These are phyloP conservation scores for Debaryomycetaceae sp. DNA, from an alignment of 1,139 yeast genomes.

Conservation along the genomic window DNA sequence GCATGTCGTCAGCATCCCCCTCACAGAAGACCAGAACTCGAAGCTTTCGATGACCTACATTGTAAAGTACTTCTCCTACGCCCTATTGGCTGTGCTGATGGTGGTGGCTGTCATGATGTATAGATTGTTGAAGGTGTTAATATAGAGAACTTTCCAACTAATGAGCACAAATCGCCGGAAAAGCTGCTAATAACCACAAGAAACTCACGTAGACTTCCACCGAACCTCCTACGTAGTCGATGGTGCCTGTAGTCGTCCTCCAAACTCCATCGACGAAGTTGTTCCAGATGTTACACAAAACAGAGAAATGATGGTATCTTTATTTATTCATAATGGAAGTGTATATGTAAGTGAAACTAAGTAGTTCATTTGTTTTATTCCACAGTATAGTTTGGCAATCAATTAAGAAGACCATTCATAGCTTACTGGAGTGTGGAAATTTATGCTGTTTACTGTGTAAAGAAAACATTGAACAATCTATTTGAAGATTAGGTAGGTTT, in stretches of 20 bases:
- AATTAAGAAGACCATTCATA: not conserved
- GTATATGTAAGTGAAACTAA: not conserved
- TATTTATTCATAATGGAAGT: not conserved
- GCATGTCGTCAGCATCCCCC: constrained; percentile 43
- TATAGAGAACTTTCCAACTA: constrained; percentile 2
- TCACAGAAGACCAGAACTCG: constrained; percentile 28
- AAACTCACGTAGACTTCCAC: not conserved
- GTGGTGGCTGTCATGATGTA: constrained; percentile 20
- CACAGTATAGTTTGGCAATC: not conserved
- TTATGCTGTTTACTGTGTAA: not conserved
- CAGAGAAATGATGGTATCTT: not conserved
- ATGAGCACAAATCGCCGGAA: not conserved
- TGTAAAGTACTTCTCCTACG: constrained; percentile 20
- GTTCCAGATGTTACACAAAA: not conserved
- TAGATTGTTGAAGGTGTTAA: constrained; percentile 21
- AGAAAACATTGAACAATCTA: not conserved
- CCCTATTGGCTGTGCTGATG: constrained; percentile 18
- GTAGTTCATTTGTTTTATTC: not conserved
- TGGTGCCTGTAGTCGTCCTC: not conserved
- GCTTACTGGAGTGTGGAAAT: not conserved
- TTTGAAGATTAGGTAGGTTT: not conserved
- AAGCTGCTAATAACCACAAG: not conserved
- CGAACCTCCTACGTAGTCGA: not conserved
- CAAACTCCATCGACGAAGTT: not conserved
- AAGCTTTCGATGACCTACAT: constrained; percentile 17